phyloP scores from a whole-genome alignment of 2,329 filamentous ascomycete species.

The Colletotrichum filicis region DNA sequence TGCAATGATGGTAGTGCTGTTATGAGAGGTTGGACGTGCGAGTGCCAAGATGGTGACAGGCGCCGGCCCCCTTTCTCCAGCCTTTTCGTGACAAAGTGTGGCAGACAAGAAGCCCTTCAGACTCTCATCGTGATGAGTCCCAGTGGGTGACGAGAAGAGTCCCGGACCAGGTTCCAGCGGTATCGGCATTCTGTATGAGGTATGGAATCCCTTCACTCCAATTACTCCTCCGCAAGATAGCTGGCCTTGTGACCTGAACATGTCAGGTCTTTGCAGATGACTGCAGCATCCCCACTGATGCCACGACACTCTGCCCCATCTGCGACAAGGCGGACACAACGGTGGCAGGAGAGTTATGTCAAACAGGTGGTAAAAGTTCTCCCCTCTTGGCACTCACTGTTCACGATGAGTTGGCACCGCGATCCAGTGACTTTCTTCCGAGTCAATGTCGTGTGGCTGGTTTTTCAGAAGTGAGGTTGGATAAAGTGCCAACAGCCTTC shows the following conservation, averaged over 20 bases:
- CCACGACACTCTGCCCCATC: constrained; percentile 3
- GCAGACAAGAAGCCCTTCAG: not conserved
- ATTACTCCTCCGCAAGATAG: not conserved
- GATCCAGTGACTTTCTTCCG: not conserved
- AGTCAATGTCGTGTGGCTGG: constrained; percentile 23
- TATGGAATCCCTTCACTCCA: not conserved
- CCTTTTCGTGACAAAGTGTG: not conserved
- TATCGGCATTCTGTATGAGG: not conserved
- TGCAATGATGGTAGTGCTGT: not conserved
- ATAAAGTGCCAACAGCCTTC: not conserved
- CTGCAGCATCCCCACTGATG: constrained; percentile 1
- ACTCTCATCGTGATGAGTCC: not conserved
- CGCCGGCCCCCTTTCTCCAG: constrained; percentile 14
- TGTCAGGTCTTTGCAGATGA: not conserved
- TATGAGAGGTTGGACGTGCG: not conserved
- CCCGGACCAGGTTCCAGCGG: not conserved
- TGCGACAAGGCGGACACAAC: not conserved
- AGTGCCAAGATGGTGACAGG: not conserved
- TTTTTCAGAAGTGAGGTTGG: constrained; percentile 3
- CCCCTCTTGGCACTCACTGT: not conserved
- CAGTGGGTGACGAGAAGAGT: not conserved
- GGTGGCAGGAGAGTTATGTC: not conserved
- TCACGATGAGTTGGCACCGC: not conserved
- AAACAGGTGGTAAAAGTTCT: not conserved
- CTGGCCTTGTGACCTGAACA: not conserved